Base-by-base conservation (phyloP, 306 rosid species). In the Rosa chinensis region DNA sequence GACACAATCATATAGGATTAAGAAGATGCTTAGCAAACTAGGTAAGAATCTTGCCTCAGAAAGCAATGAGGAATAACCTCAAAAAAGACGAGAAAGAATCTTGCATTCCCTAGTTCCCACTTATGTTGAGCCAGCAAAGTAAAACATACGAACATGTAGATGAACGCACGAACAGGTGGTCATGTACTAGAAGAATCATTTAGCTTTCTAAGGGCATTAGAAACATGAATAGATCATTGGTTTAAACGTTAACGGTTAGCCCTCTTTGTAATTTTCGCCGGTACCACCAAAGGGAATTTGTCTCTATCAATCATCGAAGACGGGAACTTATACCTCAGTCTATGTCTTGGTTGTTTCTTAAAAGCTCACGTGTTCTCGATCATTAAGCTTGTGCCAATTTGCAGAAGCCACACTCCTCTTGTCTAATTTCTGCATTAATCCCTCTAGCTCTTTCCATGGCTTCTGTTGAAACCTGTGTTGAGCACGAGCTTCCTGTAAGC, bases 351-450 rank as follows among this genome's bases (percentile, higher is more conserved):
- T 28, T 25, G 12, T 58, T 2, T 14, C 20, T 63, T 63, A 76
- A 23, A 63, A 62, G 45, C 2, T 55, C 78, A 75, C 70, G 78
- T 75, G 58, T 20, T 25, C 50, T 32, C 37, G 37, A 32, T 59
- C 37, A 67, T 32, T 49, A 48, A 76, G 79, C 79, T 76, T 76
- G 79, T 76, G 79, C 52, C 20, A 63, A 21, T 13, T 21, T 53
- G 7, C 61, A 43, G 69, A 78, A 56, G 14, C 75, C 75, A 78
- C 75, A 56, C 76, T 78, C 75, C 75, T 75, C 45, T 2, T 2
- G 10, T 9, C 43, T 35, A 8, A 5, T 59, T 59, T 59, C 23
- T 75, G 23, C 56, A 23, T 0, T 21, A 47, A 16, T 0, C 37
- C 32, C 23, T 13, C 32, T 23, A 13, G 11, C 20, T 53, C 49